Percentiles rank a stretch among this genome's conserved stretches.
Evolutionary conservation across 2,329 filamentous ascomycete species (phyloP).

Genomic region (Exophiala aquamarina): DNA sequence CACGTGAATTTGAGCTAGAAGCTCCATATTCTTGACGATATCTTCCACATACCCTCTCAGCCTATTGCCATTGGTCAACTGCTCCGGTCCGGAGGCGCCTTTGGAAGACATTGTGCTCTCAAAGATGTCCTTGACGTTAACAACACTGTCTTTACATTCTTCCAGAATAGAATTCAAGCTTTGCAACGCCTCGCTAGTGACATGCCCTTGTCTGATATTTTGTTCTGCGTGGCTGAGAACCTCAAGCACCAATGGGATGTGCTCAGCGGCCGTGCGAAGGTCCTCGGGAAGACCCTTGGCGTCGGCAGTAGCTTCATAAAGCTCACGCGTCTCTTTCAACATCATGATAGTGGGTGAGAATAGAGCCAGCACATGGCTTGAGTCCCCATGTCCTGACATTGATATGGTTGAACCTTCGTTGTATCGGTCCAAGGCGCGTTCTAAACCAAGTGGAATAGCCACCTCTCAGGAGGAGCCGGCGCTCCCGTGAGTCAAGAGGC

Average conservation of each 20-base stretch:
- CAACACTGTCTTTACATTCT: too few species aligned
- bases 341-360: conserved; percentile 7
- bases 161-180: too few species aligned
- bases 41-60: conserved; percentile 13
- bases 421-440: too few species aligned
- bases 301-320: conserved; percentile 7
- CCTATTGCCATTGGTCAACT: conserved; percentile 8
- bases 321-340: conserved; percentile 6
- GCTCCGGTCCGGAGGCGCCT: conserved; percentile 5
- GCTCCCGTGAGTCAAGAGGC: too few species aligned
- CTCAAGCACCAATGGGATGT: conserved; percentile 8
- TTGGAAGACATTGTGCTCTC: conserved; percentile 8
- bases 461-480: too few species aligned
- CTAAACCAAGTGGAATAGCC: too few species aligned
- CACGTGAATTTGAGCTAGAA: conserved; percentile 12
- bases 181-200: too few species aligned
- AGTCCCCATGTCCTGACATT: too few species aligned
- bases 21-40: conserved; percentile 7
- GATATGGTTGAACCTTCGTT: too few species aligned
- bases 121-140: conserved; percentile 14
- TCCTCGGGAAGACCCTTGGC: conserved; percentile 4
- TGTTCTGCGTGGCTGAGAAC: conserved; percentile 3
- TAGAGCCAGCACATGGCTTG: conserved; percentile 3
- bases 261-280: conserved; percentile 6
- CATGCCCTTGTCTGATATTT: conserved; percentile 10